phyloP scores from a whole-genome alignment of 805 yeast species.

The Candida vaughaniae region DNA sequence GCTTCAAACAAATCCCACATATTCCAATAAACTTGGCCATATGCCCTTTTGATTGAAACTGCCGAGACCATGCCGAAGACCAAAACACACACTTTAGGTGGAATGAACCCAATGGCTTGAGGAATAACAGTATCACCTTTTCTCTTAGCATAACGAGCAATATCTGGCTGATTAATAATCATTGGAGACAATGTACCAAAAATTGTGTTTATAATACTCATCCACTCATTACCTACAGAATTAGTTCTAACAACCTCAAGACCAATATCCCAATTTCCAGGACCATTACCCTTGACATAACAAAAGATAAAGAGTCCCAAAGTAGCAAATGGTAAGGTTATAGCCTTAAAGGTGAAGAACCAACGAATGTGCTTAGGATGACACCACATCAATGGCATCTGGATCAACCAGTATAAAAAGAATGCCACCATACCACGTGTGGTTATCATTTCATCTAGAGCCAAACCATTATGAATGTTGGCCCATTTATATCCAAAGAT shows the following conservation, averaged over 20 bases:
- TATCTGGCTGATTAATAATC: constrained; percentile 16
- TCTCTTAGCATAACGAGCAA: constrained; percentile 15
- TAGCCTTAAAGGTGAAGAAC: constrained; percentile 12
- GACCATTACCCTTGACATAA: constrained; percentile 12
- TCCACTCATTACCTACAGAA: constrained; percentile 12
- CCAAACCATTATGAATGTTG: constrained; percentile 11
- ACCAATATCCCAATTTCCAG: constrained; percentile 14
- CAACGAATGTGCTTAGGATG: constrained; percentile 14
- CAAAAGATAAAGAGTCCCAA: constrained; percentile 13
- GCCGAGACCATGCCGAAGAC: constrained; percentile 15
- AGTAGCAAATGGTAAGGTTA: constrained; percentile 12
- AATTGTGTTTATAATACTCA: constrained; percentile 12
- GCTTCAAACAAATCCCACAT: constrained; percentile 25
- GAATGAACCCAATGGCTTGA: constrained; percentile 15
- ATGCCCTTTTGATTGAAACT: constrained; percentile 12
- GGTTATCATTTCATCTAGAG: constrained; percentile 11
- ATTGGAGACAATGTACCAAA: constrained; percentile 16
- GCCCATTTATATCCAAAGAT: constrained; percentile 14
- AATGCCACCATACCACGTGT: constrained; percentile 10
- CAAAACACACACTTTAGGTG: constrained; percentile 12
- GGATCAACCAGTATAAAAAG: constrained; percentile 11
- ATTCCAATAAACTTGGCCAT: constrained; percentile 24
- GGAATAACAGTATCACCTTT: constrained; percentile 13
- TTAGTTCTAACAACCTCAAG: constrained; percentile 1
- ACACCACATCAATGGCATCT: constrained; percentile 14